Evolutionary conservation across 352 stramenopile species (phyloP), one percentile per base, ranked within the genome.

Genomic region (Albugo laibachii): DNA sequence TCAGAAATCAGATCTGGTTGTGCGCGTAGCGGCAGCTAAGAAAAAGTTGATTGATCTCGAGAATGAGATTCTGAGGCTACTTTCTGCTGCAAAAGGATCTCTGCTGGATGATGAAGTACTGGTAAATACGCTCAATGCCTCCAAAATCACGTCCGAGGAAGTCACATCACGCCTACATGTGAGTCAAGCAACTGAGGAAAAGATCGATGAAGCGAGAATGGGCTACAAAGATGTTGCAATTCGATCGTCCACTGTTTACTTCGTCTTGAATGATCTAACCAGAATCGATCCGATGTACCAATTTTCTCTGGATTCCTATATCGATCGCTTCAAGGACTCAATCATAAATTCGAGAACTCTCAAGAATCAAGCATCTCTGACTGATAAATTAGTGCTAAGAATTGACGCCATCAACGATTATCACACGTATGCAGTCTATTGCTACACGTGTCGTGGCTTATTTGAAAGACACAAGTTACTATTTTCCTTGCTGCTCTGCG

Each of bases 261-360:
- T 98, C 56, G 87, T 97, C 11, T 54, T 98, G 11, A 94, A 96
- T 45, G 89, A 97, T 53, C 87, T 98, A 69, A 81, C 80, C 11
- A 83, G 69, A 21, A 85, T 98, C 1, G 92, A 98, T 43, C 81
- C 91, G 6, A 98, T 97, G 92, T 98, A 98, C 62, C 88, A 97
- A 56, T 97, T 97, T 53, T 96, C 82, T 8, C 62, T 98, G 13
- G 92, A 97, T 40, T 78, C 83, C 1, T 98, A 97, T 52, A 76
- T 96, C 14, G 80, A 86, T 19, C 57, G 98, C 19, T 98, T 98
- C 60, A 85, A 96, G 38, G 66, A 92, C 31, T 96, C 81, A 15
- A 96, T 98, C 42, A 58, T 91, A 13, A 87, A 83, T 47, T 84
- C 66, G 16, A 71, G 79, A 14, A 87, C 65, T 48, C 58, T 87